Base-by-base conservation (phyloP, 106 monocot species). In the Acorus gramineus region DNA sequence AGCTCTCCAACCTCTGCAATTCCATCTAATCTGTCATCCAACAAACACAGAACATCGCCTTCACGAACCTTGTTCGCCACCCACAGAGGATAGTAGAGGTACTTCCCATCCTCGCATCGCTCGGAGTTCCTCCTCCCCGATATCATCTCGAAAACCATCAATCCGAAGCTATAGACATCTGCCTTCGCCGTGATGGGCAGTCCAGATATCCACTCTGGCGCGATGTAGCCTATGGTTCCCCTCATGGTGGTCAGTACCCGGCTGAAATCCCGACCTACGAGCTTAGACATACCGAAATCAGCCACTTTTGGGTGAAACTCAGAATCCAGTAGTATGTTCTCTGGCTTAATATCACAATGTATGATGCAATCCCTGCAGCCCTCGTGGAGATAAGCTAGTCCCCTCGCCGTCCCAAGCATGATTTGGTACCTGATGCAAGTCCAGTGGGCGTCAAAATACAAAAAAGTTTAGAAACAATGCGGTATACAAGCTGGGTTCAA, bases 231-330 rank as follows among this genome's bases (percentile, higher is more conserved):
- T 2, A 80, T 56, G 3, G 85, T 82, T 11, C 85, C 82, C 47
- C 78, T 76, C 82, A 82, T 86, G 4, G 82, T 86, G 3, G 81
- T 86, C 42, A 86, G 53, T 4, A 76, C 82, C 3, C 69, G 53
- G 61, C 81, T 82, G 42, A 86, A 86, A 14, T 86, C 82, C 5
- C 73, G 69, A 8, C 73, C 82, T 3, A 86, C 54, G 7, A 86
- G 81, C 64, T 86, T 86, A 9, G 86, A 74, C 77, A 86, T 71
- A 55, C 85, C 85, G 47, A 85, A 85, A 53, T 85, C 85, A 3
- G 85, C 49, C 2, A 85, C 69, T 62, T 81, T 85, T 6, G 85
- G 65, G 57, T 64, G 56, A 10, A 76, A 79, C 3, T 62, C 53
- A 2, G 60, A 66, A 52, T 85, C 81, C 61, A 85, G 56, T 6